Percentiles rank a stretch among this genome's conserved stretches.
These are phyloP conservation scores for Termitomyces sp. DNA, from an alignment of 768 basidiomycete genomes.

Conservation along the genomic window DNA sequence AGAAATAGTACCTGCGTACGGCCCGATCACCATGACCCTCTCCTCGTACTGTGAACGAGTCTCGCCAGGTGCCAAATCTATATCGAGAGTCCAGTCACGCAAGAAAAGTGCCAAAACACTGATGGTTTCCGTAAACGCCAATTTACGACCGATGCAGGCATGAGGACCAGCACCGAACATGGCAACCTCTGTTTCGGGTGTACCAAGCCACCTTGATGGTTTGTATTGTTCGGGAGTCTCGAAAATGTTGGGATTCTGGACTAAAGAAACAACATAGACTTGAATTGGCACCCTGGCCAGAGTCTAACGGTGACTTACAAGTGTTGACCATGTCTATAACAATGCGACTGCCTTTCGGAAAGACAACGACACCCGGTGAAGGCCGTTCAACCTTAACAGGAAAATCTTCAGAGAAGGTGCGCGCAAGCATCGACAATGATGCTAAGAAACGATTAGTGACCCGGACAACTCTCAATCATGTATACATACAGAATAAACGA, in stretches of 20 bases:
- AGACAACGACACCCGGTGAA: background rate
- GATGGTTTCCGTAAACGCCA: background rate
- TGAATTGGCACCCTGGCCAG: background rate
- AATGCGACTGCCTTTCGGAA: conserved; percentile 14
- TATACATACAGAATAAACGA: conserved; percentile 28
- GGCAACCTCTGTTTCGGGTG: conserved; percentile 18
- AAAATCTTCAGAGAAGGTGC: conserved; percentile 27
- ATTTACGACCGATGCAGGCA: background rate
- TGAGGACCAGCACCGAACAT: conserved; percentile 24
- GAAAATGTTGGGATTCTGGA: conserved; percentile 30
- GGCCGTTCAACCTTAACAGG: conserved; percentile 3
- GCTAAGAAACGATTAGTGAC: conserved; percentile 7
- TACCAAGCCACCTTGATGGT: conserved; percentile 34
- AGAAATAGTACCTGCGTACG: background rate
- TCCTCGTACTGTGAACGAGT: conserved; percentile 3
- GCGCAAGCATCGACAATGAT: conserved; percentile 24
- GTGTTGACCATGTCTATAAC: conserved; percentile 28
- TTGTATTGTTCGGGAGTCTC: conserved; percentile 24
- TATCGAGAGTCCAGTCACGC: background rate
- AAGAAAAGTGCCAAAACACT: background rate
- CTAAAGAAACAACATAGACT: conserved; percentile 13
- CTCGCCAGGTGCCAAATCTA: conserved; percentile 2
- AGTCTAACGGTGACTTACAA: conserved; percentile 15
- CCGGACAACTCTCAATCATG: background rate
- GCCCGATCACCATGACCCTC: conserved; percentile 4